A percentile compares a stretch with the other conserved stretches of the same genome.
Conservation (phyloP, 2,329 filamentous ascomycete genomes). For the Cladobotryum mycophilum region DNA sequence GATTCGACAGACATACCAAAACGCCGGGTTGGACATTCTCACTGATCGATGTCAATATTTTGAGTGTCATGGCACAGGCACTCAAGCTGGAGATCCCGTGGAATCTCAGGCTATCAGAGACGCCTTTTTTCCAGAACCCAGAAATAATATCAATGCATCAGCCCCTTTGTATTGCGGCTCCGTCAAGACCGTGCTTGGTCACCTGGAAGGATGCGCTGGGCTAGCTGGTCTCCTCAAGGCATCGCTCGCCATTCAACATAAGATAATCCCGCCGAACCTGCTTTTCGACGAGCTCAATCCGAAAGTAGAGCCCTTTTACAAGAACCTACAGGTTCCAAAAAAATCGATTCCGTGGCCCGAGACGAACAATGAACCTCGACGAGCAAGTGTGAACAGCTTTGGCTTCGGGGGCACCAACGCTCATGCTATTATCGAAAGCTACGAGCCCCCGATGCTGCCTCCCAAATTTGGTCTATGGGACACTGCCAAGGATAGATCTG, state of each 20-base stretch:
- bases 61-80: slow-evolving; percentile 39
- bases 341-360: slow-evolving; percentile 18
- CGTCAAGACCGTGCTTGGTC: slow-evolving; percentile 9
- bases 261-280: slow-evolving; percentile 25
- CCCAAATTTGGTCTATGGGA: background rate
- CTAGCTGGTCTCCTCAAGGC: slow-evolving; percentile 5
- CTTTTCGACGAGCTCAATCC: slow-evolving; percentile 25
- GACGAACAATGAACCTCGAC: slow-evolving; percentile 2
- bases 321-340: slow-evolving; percentile 17
- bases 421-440: slow-evolving; percentile 33
- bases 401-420: slow-evolving; percentile 41
- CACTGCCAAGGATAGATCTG: background rate
- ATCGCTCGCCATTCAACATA: background rate
- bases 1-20: slow-evolving; percentile 32
- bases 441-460: background rate
- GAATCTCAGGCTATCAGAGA: slow-evolving; percentile 17
- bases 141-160: background rate
- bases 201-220: slow-evolving; percentile 3
- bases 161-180: slow-evolving; percentile 2
- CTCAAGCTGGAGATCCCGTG: slow-evolving; percentile 40
- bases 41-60: slow-evolving; percentile 35
- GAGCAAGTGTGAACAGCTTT: slow-evolving; percentile 24
- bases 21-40: slow-evolving; percentile 29
- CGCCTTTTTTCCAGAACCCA: background rate
- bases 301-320: slow-evolving; percentile 18